Conservation (phyloP, 306 rosid species). For the Sesbania bispinosa region DNA sequence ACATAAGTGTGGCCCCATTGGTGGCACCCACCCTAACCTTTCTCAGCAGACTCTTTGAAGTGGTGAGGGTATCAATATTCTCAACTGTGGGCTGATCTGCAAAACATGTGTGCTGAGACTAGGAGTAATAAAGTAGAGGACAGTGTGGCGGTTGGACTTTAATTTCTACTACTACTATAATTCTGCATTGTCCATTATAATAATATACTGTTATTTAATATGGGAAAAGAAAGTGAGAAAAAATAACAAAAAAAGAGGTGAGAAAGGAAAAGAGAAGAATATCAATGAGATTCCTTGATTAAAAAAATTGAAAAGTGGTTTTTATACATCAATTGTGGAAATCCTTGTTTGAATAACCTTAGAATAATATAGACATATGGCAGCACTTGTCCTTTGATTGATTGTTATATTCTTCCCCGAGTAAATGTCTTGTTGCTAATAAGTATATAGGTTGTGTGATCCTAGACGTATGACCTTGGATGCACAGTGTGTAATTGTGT, state of each 20-base stretch:
- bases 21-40: neutral
- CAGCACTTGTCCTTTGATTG: neutral
- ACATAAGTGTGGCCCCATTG: neutral
- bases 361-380: neutral
- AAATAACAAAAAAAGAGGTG: neutral
- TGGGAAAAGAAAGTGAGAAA: neutral
- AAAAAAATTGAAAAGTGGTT: neutral
- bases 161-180: neutral
- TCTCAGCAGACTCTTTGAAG: neutral
- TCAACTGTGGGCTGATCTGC: slow-evolving; percentile 8
- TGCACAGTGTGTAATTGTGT: neutral
- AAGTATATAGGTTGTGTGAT: neutral
- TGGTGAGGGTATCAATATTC: neutral
- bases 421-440: neutral
- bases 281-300: neutral
- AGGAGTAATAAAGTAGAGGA: neutral
- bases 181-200: neutral
- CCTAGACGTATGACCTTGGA: neutral
- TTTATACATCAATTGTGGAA: neutral
- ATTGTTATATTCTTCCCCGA: neutral
- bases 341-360: neutral
- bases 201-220: neutral
- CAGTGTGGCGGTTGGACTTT: neutral
- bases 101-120: neutral
- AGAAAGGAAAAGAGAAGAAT: neutral